Conservation (phyloP, 2,329 filamentous ascomycete species). For the Fusarium incarnatum region DNA sequence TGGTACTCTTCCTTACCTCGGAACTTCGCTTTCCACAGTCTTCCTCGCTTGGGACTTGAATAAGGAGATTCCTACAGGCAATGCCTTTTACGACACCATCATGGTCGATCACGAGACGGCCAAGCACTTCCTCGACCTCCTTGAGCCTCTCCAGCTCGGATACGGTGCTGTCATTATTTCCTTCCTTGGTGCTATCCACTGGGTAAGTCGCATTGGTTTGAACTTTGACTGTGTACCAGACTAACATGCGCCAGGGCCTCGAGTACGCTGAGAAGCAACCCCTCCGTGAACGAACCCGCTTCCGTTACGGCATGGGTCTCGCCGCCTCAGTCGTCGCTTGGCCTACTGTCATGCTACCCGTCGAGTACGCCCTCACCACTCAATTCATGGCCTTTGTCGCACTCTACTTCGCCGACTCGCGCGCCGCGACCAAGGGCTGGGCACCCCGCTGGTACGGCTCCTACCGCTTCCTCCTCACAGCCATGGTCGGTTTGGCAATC, state of each 20-base stretch:
- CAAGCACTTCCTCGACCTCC: constrained; percentile 74
- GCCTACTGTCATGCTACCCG: constrained; percentile 87
- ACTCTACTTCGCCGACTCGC: constrained; percentile 86
- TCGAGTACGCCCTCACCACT: constrained; percentile 85
- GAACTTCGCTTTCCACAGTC: constrained; percentile 84
- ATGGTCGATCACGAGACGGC: constrained; percentile 78
- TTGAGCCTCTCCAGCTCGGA: constrained; percentile 90
- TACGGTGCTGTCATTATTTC: constrained; percentile 94
- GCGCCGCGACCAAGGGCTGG: constrained; percentile 79
- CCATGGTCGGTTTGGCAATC: constrained; percentile 86
- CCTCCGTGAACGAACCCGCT: constrained; percentile 72
- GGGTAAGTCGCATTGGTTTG: constrained; percentile 59
- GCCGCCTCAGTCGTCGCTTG: constrained; percentile 84
- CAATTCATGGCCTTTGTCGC: constrained; percentile 88
- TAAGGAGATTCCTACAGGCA: constrained; percentile 70
- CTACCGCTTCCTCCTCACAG: constrained; percentile 93
- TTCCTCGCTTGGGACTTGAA: constrained; percentile 87
- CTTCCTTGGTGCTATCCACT: constrained; percentile 93
- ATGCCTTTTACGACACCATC: constrained; percentile 63
- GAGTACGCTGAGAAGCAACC: constrained; percentile 81
- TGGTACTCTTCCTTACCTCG: constrained; percentile 86
- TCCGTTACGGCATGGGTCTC: constrained; percentile 86
- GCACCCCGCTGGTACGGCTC: constrained; percentile 86
- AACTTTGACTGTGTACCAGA: neutral
- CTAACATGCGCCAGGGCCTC: constrained; percentile 65